Evolutionary conservation across 140 eudicot genomes (phyloP).

Genomic region (Senecio squalidus): DNA sequence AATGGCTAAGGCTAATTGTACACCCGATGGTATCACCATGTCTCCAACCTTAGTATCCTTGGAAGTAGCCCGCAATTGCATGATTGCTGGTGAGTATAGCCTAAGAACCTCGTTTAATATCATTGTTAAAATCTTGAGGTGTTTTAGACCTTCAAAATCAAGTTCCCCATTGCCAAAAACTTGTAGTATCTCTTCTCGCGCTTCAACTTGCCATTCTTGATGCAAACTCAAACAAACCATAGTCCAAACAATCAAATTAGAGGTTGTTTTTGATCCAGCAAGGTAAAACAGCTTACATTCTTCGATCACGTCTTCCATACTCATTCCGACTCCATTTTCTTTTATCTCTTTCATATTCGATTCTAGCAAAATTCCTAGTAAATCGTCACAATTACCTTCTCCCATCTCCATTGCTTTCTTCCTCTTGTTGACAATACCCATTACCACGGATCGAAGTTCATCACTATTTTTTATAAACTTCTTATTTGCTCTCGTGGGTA

Average conservation of each 20-base stretch:
- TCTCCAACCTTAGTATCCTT: slow-evolving; percentile 36
- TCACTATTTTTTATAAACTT: slow-evolving; percentile 15
- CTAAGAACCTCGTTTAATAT: slow-evolving; percentile 32
- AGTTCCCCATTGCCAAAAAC: slow-evolving; percentile 22
- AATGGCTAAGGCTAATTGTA: slow-evolving; percentile 12
- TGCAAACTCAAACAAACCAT: slow-evolving; percentile 34
- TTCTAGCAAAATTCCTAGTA: slow-evolving; percentile 35
- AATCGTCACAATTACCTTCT: slow-evolving; percentile 19
- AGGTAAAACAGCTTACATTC: slow-evolving; percentile 39
- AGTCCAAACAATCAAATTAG: slow-evolving; percentile 35
- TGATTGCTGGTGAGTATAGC: slow-evolving; percentile 20
- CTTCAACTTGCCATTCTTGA: slow-evolving; percentile 40
- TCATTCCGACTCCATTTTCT: slow-evolving; percentile 35
- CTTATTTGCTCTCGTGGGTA: slow-evolving; percentile 35
- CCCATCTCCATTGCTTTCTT: slow-evolving; percentile 33
- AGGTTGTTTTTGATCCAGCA: slow-evolving; percentile 45
- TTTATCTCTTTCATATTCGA: slow-evolving; percentile 35
- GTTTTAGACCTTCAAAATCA: slow-evolving; percentile 33
- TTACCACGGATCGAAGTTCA: slow-evolving; percentile 24
- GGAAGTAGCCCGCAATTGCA: slow-evolving; percentile 1
- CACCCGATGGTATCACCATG: slow-evolving; percentile 28
- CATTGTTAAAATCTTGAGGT: slow-evolving; percentile 33
- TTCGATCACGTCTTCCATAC: slow-evolving; percentile 42
- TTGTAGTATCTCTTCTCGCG: slow-evolving; percentile 34
- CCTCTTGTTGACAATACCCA: slow-evolving; percentile 28